phyloP scores from a whole-genome alignment of 2,329 filamentous ascomycete genomes.

The Microsporum canis region DNA sequence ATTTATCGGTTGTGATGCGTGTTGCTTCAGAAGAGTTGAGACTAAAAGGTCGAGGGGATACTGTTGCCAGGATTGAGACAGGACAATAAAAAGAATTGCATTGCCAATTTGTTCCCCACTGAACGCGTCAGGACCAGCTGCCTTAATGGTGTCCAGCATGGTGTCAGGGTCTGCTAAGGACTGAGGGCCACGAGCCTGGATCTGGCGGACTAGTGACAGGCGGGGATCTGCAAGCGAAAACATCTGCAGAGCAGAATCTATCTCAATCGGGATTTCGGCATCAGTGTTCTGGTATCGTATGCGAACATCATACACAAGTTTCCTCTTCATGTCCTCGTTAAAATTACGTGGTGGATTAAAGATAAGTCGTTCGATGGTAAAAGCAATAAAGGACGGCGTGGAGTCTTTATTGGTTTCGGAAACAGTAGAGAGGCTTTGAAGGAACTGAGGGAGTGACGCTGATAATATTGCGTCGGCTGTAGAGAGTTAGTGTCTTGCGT shows the following conservation, averaged over 20 bases:
- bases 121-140: constrained; percentile 51
- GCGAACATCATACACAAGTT: constrained; percentile 50
- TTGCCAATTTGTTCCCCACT: constrained; percentile 72
- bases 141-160: constrained; percentile 48
- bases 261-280: constrained; percentile 32
- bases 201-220: constrained; percentile 45
- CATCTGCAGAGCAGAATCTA: constrained; percentile 36
- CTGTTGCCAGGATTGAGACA: constrained; percentile 48
- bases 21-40: constrained; percentile 45
- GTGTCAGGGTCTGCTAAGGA: constrained; percentile 67
- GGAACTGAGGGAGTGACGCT: constrained; percentile 64
- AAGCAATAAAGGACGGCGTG: constrained; percentile 58
- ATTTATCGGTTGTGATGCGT: constrained; percentile 46
- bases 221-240: constrained; percentile 33
- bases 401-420: constrained; percentile 55
- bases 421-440: constrained; percentile 61
- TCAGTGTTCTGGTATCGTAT: constrained; percentile 54
- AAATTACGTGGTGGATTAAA: constrained; percentile 80
- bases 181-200: constrained; percentile 63
- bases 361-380: constrained; percentile 75
- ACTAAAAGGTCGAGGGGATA: constrained; percentile 59
- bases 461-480: constrained; percentile 82
- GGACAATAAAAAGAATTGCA: constrained; percentile 61
- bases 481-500: neutral
- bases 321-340: constrained; percentile 62